phyloP scores from a whole-genome alignment of 1,284 basidiomycete genomes.

The Leccinum angustisporum region DNA sequence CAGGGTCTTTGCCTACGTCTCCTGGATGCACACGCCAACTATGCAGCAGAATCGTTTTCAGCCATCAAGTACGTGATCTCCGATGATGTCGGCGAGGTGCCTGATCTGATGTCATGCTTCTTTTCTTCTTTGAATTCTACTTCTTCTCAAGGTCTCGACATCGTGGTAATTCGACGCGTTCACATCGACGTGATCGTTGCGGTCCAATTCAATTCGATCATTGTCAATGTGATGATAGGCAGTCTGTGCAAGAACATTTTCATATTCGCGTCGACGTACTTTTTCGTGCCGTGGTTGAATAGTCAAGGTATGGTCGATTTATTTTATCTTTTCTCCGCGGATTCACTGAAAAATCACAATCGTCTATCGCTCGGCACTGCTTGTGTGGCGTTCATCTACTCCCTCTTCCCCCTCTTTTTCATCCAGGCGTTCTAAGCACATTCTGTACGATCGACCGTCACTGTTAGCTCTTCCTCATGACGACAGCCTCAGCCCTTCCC shows the following conservation, averaged over 20 bases:
- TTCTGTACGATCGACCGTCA: neutral
- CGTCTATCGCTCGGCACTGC: neutral
- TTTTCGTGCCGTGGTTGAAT: neutral
- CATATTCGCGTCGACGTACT: neutral
- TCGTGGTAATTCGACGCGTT: neutral
- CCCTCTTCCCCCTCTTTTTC: neutral
- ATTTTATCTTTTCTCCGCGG: neutral
- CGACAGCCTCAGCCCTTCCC: too few species aligned
- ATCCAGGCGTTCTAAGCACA: neutral
- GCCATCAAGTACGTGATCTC: neutral
- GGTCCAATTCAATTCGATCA: neutral
- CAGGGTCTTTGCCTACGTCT: conserved; percentile 1
- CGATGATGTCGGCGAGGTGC: neutral
- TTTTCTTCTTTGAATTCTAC: neutral
- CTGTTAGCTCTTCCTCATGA: too few species aligned
- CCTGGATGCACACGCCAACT: neutral
- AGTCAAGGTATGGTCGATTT: neutral
- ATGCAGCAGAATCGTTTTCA: neutral
- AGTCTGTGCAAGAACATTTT: neutral
- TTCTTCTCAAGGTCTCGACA: neutral
- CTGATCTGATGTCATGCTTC: neutral
- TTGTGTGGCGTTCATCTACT: neutral
- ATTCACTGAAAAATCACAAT: neutral
- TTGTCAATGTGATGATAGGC: neutral
- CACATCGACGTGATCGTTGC: neutral